Percentiles rank a stretch among this genome's conserved stretches.
Conservation (phyloP, 1,139 yeast genomes). For the Saccharomycopsis hybrid region DNA sequence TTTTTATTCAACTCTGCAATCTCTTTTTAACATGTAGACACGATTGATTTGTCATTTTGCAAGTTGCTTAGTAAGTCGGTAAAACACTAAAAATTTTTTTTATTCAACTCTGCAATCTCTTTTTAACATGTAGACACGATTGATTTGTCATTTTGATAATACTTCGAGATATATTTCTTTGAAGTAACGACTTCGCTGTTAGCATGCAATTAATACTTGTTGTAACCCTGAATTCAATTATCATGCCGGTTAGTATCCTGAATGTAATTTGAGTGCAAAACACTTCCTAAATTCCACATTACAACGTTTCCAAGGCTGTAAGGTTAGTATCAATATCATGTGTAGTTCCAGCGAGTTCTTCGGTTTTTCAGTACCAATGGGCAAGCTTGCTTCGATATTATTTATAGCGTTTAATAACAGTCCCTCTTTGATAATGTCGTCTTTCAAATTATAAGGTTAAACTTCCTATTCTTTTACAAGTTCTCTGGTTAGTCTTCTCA, state of each 20-base stretch:
- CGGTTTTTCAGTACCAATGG: conserved; percentile 28
- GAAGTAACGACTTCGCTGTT: conserved; percentile 78
- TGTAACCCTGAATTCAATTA: conserved; percentile 41
- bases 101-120: conserved; percentile 73
- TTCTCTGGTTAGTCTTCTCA: conserved; percentile 40
- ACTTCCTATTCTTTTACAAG: conserved; percentile 45
- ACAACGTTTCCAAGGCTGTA: conserved; percentile 37
- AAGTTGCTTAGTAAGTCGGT: no score
- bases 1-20: conserved; percentile 76
- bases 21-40: conserved; percentile 56
- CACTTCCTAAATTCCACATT: conserved; percentile 48
- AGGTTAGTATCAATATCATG: conserved; percentile 22
- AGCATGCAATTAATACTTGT: conserved; percentile 80
- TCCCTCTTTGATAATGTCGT: conserved; percentile 49
- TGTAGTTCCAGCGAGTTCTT: conserved; percentile 24
- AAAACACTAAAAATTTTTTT: conserved; percentile 43
- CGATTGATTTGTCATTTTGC: conserved; percentile 69
- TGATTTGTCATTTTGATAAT: conserved; percentile 62
- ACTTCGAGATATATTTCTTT: conserved; percentile 46
- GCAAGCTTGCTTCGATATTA: conserved; percentile 37
- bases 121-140: conserved; percentile 57
- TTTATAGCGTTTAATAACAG: conserved; percentile 51
- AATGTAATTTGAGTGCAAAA: no score
- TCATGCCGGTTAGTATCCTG: no score
- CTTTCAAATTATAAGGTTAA: conserved; percentile 41